Evolutionary conservation across 2,329 filamentous ascomycete genomes (phyloP), one percentile per base, ranked within the genome.

Genomic region (Ophiostoma tasmaniense): DNA sequence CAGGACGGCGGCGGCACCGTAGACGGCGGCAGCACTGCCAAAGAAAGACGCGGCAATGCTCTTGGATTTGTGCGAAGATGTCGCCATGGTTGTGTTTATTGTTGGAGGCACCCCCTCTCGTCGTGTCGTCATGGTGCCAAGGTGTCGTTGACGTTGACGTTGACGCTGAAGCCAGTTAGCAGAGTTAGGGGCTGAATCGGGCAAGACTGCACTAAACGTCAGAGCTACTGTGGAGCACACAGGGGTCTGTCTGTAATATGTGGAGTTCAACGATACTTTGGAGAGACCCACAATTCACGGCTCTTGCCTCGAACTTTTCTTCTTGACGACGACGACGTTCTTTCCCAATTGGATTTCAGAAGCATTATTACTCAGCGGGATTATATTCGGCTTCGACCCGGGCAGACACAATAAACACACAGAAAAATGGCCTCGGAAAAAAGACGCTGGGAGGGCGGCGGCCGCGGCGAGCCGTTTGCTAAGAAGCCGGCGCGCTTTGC

Each of bases 1-100:
- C 30, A 99, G 85, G 65, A 88, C 74, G 68, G 88, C 81, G 66
- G 86, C 82, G 14, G 85, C 77, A 67, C 80, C 72, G 77, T 89
- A 87, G 74, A 90, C 83, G 10, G 83, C 81, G 8, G 76, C 45
- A 1, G 81, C 80, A 69, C 74, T 74, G 70, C 75, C 74, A 68
- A 82, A 78, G 64, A 82, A 75, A 66, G 74, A 13, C 67, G 22
- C 30, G 17, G 17, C 52, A 17, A 59, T 8, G 22, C 75, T 70
- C 33, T 77, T 62, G 5, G 64, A 14, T 13, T 20, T 17, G 28
- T 28, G 33, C 6, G 55, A 30, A 13, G 50, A 25, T 22, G 50
- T 5, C 14, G 25, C 1, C 55, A 61, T 61, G 17, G 42, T 17
- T 4, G 42, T 45, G 14, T 6, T 25, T 30, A 20, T 33, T 7